Evolutionary conservation across 176 grass and related monocot species (phyloP).

Genomic region (Musa acuminata): DNA sequence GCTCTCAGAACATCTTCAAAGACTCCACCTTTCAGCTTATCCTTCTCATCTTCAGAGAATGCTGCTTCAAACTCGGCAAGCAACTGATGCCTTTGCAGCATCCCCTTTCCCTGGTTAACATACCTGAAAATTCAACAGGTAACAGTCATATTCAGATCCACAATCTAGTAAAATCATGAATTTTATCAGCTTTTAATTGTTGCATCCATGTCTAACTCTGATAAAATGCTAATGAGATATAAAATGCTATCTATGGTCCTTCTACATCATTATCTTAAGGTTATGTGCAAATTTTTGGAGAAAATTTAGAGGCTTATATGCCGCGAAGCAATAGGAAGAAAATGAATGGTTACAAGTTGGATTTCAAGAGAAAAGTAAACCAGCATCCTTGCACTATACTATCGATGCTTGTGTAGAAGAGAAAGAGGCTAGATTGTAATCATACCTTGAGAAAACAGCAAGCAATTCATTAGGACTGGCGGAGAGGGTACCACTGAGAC

Average conservation of each 20-base stretch:
- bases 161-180: not conserved
- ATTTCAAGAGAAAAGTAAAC: slow-evolving; percentile 12
- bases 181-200: not conserved
- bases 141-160: not conserved
- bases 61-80: slow-evolving; percentile 72
- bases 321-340: too few species aligned
- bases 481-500: slow-evolving; percentile 63
- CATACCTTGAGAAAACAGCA: slow-evolving; percentile 77
- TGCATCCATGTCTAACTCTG: not conserved
- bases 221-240: not conserved
- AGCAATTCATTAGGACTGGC: slow-evolving; percentile 93
- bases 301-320: not conserved
- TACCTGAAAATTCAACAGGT: slow-evolving; percentile 25
- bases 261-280: too few species aligned
- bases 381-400: not conserved
- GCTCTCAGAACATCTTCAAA: slow-evolving; percentile 79
- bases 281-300: too few species aligned
- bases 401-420: not conserved
- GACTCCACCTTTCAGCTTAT: slow-evolving; percentile 44
- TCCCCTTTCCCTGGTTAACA: slow-evolving; percentile 89
- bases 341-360: not conserved
- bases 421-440: not conserved
- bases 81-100: slow-evolving; percentile 85
- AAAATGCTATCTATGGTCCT: not conserved
- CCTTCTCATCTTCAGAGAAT: slow-evolving; percentile 49